phyloP scores from a whole-genome alignment of 768 basidiomycete species.

The Pleurotus ostreatus region DNA sequence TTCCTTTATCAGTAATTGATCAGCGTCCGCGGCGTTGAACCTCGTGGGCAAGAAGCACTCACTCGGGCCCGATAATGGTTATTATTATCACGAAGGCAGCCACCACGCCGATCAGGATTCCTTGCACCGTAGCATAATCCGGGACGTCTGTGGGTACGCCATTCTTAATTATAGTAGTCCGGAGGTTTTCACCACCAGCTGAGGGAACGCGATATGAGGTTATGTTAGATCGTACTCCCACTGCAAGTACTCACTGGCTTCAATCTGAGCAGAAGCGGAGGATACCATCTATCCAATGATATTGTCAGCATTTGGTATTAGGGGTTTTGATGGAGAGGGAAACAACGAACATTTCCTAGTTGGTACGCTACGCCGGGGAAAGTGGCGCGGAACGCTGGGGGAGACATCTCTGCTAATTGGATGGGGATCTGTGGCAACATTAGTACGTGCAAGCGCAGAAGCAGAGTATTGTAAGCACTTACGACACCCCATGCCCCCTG shows the following conservation, averaged over 20 bases:
- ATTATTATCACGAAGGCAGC: constrained; percentile 73
- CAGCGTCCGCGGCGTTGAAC: background rate
- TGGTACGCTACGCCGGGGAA: constrained; percentile 88
- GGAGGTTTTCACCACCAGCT: constrained; percentile 61
- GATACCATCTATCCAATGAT: constrained; percentile 46
- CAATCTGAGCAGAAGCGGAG: constrained; percentile 75
- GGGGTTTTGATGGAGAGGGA: background rate
- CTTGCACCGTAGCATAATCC: constrained; percentile 74
- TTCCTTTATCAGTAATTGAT: constrained; percentile 35
- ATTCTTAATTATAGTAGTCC: constrained; percentile 42
- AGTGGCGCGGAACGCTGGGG: constrained; percentile 84
- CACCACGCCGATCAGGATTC: constrained; percentile 83
- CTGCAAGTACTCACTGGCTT: constrained; percentile 47
- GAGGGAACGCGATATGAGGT: background rate
- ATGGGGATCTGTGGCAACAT: constrained; percentile 51
- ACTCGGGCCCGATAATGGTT: constrained; percentile 76
- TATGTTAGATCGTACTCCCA: background rate
- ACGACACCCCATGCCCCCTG: constrained; percentile 92
- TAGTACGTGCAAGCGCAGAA: constrained; percentile 18
- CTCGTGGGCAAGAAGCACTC: constrained; percentile 22
- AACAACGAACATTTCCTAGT: constrained; percentile 58
- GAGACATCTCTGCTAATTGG: constrained; percentile 79
- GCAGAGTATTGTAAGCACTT: constrained; percentile 37
- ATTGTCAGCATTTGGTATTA: background rate
- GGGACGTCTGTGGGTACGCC: constrained; percentile 42